phyloP scores from a whole-genome alignment of 2,329 filamentous ascomycete species.

The Aurifilum marmelostoma region DNA sequence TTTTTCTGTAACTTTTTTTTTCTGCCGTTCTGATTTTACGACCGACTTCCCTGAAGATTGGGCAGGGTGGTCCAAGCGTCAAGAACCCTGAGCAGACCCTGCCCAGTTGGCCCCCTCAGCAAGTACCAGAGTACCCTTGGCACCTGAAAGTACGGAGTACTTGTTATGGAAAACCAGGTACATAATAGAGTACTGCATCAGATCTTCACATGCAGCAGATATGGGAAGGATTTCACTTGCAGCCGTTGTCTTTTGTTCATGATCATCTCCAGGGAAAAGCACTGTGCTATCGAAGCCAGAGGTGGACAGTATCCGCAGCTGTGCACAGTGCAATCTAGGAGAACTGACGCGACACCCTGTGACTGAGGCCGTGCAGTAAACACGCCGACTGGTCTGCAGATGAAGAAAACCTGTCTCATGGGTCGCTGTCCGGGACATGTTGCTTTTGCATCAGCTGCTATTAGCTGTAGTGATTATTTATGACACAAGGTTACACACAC shows the following conservation, averaged over 20 bases:
- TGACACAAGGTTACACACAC: not conserved
- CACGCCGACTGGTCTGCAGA: not conserved
- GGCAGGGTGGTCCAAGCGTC: conserved; percentile 7
- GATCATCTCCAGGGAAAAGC: not conserved
- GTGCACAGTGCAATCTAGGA: not conserved
- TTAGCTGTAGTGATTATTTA: not conserved
- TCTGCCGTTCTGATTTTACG: conserved; percentile 29
- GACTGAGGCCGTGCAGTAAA: not conserved
- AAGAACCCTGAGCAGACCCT: conserved; percentile 5
- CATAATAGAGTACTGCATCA: not conserved
- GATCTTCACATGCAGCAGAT: conserved; percentile 15
- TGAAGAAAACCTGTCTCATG: not conserved
- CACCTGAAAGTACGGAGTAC: not conserved
- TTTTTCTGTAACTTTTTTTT: conserved; percentile 31
- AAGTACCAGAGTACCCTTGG: not conserved
- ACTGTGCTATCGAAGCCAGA: not conserved
- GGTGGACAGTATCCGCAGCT: not conserved
- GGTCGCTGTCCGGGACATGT: not conserved
- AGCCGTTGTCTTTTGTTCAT: not conserved
- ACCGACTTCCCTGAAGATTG: conserved; percentile 7
- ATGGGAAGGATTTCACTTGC: not conserved
- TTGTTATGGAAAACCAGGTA: not conserved
- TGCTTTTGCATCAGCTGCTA: not conserved
- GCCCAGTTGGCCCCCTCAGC: not conserved
- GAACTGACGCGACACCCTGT: not conserved